Conservation (phyloP, 1,139 yeast genomes). For the Blastobotrys malaysiensis region DNA sequence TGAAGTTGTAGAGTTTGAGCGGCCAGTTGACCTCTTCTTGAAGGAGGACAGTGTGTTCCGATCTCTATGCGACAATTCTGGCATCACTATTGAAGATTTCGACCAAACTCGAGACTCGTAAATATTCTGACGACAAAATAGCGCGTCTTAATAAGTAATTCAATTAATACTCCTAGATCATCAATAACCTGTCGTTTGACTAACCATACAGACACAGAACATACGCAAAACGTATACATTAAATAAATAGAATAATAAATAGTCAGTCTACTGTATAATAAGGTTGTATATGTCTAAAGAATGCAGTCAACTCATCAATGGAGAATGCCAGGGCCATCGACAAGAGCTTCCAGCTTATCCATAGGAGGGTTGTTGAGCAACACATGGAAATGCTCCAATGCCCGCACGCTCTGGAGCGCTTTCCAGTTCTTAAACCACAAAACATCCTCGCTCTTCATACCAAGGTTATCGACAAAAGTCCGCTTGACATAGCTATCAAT, state of each 20-base stretch:
- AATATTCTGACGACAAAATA: not conserved
- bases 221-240: no score
- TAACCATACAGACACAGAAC: no score
- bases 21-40: conserved; percentile 39
- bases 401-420: conserved; percentile 36
- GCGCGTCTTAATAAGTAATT: not conserved
- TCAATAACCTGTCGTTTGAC: no score
- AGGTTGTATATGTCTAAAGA: not conserved
- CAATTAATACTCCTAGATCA: no score
- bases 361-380: conserved; percentile 27
- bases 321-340: conserved; percentile 11
- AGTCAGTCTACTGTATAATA: not conserved
- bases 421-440: conserved; percentile 40
- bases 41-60: conserved; percentile 43
- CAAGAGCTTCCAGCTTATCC: conserved; percentile 18
- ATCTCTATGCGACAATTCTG: conserved; percentile 57
- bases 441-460: conserved; percentile 23
- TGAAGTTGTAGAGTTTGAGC: conserved; percentile 52
- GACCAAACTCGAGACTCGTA: not conserved
- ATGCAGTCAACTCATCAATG: not conserved
- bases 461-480: conserved; percentile 27
- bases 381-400: conserved; percentile 39
- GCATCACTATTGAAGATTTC: conserved; percentile 42
- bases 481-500: conserved; percentile 29
- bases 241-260: not conserved